These are phyloP conservation scores for Grosmannia clavigera DNA, from an alignment of 2,329 filamentous ascomycete genomes.

Conservation along the genomic window DNA sequence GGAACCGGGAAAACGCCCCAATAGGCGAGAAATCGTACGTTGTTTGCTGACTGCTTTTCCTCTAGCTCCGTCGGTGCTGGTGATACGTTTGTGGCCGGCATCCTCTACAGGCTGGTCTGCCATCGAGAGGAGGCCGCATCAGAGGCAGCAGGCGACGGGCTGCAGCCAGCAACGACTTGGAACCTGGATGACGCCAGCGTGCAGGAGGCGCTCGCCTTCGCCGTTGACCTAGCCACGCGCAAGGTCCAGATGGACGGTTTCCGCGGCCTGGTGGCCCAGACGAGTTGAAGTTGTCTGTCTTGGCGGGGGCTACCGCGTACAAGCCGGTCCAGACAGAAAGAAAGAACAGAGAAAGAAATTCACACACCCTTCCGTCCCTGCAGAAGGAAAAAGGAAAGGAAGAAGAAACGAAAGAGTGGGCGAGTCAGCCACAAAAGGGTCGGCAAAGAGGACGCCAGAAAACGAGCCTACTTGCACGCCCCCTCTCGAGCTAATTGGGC, in stretches of 20 bases:
- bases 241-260: slow-evolving; percentile 61
- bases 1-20: too few relatives aligned
- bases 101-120: slow-evolving; percentile 49
- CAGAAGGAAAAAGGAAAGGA: background rate
- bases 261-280: slow-evolving; percentile 27
- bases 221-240: slow-evolving; percentile 52
- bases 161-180: background rate
- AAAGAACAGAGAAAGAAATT: background rate
- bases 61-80: slow-evolving; percentile 57
- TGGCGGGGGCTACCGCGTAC: background rate
- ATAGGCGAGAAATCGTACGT: background rate
- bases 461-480: background rate
- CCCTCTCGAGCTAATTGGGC: background rate
- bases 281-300: background rate
- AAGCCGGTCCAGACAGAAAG: background rate
- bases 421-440: background rate
- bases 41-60: background rate
- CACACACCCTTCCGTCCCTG: background rate
- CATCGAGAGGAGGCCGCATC: slow-evolving; percentile 18
- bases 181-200: slow-evolving; percentile 31
- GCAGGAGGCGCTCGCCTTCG: slow-evolving; percentile 40
- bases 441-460: background rate
- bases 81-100: slow-evolving; percentile 63
- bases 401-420: background rate
- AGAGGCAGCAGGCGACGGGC: background rate